Base-by-base conservation (phyloP, 441 rosid species). In the Gossypium gossypioides region DNA sequence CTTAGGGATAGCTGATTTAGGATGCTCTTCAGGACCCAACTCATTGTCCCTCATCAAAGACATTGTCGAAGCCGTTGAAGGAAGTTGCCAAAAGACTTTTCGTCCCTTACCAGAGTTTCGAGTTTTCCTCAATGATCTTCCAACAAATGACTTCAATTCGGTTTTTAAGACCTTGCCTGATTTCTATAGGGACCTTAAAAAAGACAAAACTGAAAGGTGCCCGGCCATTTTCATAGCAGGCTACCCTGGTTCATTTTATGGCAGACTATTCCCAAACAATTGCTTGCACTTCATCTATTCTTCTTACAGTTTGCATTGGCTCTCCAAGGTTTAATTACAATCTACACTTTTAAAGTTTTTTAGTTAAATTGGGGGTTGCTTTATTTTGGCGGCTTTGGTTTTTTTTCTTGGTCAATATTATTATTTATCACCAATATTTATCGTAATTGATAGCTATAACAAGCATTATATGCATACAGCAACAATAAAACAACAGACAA, bases 21-120 rank as follows among this genome's bases (percentile, higher is more conserved):
- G 98, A 13, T 91, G 96, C 72, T 86, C 98, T 72, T 91, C 91
- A 12, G 97, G 97, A 69, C 89, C 89, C 62, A 93, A 93, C 79
- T 83, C 97, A 0, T 78, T 93, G 21, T 80, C 96, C 25, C 83
- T 81, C 76, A 75, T 93, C 77, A 87, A 73, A 84, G 89, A 91
- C 29, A 76, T 91, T 25, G 82, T 88, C 52, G 82, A 76, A 71
- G 78, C 84, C 9, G 75, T 93, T 25, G 86, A 87, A 63, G 79
- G 72, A 52, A 75, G 75, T 51, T 71, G 74, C 60, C 62, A 70
- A 34, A 68, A 70, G 48, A 46, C 67, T 15, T 9, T 63, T 70
- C 64, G 57, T 13, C 81, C 84, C 10, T 13, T 72, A 2, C 86
- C 86, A 0, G 94, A 91, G 57, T 75, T 89, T 24, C 76, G 86